Evolutionary conservation across 179 eudicot genomes (phyloP).

Genomic region (Beta macrorhiza): DNA sequence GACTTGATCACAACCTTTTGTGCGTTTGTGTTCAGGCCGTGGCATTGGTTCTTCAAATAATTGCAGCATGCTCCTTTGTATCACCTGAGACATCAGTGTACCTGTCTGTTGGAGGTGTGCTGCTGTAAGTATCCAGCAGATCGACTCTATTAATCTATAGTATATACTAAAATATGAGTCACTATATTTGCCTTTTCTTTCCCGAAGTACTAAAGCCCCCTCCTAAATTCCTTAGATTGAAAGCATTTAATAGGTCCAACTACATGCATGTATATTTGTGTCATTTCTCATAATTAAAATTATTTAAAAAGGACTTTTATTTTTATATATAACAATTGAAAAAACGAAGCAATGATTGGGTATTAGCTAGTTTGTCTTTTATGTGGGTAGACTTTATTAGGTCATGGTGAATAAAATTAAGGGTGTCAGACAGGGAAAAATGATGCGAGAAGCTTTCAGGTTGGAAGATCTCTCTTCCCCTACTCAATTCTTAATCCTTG

Average conservation of each 20-base stretch:
- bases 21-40: conserved; percentile 50
- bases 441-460: background rate
- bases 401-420: background rate
- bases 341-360: too few relatives aligned
- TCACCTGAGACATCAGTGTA: conserved; percentile 44
- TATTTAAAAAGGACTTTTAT: too few relatives aligned
- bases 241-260: too few relatives aligned
- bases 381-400: background rate
- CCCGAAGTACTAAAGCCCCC: too few relatives aligned
- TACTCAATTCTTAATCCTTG: background rate
- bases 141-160: background rate
- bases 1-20: conserved; percentile 16
- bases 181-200: too few relatives aligned
- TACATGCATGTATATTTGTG: too few relatives aligned
- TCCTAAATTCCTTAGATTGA: too few relatives aligned
- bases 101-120: conserved; percentile 83
- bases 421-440: background rate
- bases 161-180: too few relatives aligned
- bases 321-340: too few relatives aligned
- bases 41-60: conserved; percentile 62
- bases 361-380: background rate
- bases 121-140: conserved; percentile 56
- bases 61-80: conserved; percentile 59
- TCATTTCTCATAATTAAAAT: too few relatives aligned
- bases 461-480: background rate